Evolutionary conservation across 257 asterid species (phyloP).

Genomic region (Solanum phureja): DNA sequence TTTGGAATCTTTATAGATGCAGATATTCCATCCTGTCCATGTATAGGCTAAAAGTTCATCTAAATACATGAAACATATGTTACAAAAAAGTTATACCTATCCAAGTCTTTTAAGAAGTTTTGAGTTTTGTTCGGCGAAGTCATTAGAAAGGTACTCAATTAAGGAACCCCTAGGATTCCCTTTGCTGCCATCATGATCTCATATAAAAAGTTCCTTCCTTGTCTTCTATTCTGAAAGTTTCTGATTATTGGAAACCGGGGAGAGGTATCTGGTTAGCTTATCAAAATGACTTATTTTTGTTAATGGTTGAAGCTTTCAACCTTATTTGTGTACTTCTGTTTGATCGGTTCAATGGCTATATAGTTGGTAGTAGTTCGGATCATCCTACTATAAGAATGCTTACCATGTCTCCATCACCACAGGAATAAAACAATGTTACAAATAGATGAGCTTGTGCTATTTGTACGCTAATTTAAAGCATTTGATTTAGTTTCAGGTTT

Average conservation of each 20-base stretch:
- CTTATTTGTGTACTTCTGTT: background rate
- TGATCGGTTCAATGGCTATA: background rate
- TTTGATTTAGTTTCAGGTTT: background rate
- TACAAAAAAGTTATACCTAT: background rate
- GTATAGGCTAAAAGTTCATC: background rate
- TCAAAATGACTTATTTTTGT: background rate
- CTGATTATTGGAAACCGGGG: background rate
- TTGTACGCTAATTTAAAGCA: background rate
- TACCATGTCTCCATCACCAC: background rate
- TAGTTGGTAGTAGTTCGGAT: background rate
- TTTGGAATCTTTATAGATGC: background rate
- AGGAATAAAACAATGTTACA: background rate
- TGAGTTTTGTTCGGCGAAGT: background rate
- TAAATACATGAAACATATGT: background rate
- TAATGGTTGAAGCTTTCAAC: background rate
- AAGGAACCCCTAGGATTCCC: background rate
- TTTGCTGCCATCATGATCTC: background rate
- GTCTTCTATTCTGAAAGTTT: background rate
- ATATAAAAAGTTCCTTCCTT: background rate
- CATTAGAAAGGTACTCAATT: background rate
- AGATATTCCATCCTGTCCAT: background rate
- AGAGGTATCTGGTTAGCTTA: background rate
- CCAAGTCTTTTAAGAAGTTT: background rate
- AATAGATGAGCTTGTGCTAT: background rate
- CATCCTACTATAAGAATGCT: background rate